phyloP scores from a whole-genome alignment of 495 filamentous ascomycete genomes.

The Rhypophila decipiens region DNA sequence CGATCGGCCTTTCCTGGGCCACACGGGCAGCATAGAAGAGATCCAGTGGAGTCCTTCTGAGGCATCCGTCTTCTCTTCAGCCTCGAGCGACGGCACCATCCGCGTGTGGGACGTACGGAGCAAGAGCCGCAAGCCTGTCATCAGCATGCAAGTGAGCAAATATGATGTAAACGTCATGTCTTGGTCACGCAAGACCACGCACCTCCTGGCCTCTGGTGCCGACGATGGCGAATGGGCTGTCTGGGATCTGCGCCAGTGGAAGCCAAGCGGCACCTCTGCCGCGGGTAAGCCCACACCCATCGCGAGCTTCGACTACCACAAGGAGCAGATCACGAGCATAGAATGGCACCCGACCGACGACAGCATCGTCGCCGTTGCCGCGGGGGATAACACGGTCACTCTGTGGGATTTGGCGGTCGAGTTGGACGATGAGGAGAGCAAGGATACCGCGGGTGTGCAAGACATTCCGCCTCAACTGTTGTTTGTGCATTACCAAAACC shows the following conservation, averaged over 20 bases:
- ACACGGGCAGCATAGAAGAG: conserved; percentile 83
- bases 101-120: conserved; percentile 92
- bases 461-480: conserved; percentile 91
- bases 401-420: conserved; percentile 97
- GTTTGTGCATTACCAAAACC: conserved; percentile 93
- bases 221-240: conserved; percentile 94
- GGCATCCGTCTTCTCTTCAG: conserved; percentile 85
- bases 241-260: conserved; percentile 95
- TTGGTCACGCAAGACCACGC: conserved; percentile 79
- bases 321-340: conserved; percentile 88
- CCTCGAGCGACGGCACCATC: conserved; percentile 86
- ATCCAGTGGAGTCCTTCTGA: conserved; percentile 94
- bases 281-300: conserved; percentile 59
- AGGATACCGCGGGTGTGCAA: conserved; percentile 74
- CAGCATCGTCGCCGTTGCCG: conserved; percentile 84
- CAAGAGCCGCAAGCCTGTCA: conserved; percentile 74
- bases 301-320: conserved; percentile 88
- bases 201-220: conserved; percentile 86
- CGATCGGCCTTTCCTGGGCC: conserved; percentile 70
- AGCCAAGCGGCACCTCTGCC: conserved; percentile 48
- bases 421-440: conserved; percentile 91
- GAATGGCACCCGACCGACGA: conserved; percentile 98
- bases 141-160: conserved; percentile 76
- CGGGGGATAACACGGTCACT: conserved; percentile 89
- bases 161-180: conserved; percentile 93